Base-by-base conservation (phyloP, 1,139 yeast genomes). In the Saccharomyces hybrid region DNA sequence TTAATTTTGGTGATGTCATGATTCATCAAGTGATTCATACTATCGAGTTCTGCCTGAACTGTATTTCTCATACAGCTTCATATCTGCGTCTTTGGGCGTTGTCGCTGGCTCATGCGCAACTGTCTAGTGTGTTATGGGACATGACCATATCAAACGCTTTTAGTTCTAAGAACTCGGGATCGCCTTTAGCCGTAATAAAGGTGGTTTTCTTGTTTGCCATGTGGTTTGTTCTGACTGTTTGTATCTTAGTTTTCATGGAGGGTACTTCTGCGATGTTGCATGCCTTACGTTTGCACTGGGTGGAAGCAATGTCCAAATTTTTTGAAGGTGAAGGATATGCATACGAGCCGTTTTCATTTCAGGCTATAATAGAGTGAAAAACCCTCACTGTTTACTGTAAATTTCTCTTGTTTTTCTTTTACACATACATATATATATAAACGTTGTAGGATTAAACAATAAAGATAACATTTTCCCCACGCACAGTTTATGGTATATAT, bases 231-330 rank as follows among this genome's bases (percentile, higher is more conserved):
- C 74, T 86, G 62, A 84, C 93, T 0, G 86, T 85, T 31, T 80
- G 82, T 64, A 85, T 86, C 59, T 77, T 86, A 69, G 95, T 86
- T 27, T 73, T 83, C 53, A 86, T 86, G 95, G 95, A 86, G 72
- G 95, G 95, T 61, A 86, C 95, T 0, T 85, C 91, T 42, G 95
- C 95, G 48, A 86, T 86, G 95, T 78, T 86, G 69, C 95, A 86
- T 70, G 82, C 91, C 28, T 78, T 86, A 68, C 83, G 95, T 77
- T 78, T 86, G 68, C 95, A 86, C 69, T 86, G 95, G 95, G 95
- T 86, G 55, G 95, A 86, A 70, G 81, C 90, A 44, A 86, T 86
- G 95, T 84, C 90, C 57, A 86, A 86, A 73, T 86, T 82, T 71
- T 86, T 86, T 62, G 91, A 84, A 69, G 95, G 95, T 72, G 93